Evolutionary conservation across 495 filamentous ascomycete species (phyloP).

Genomic region (Xylaria castorea): DNA sequence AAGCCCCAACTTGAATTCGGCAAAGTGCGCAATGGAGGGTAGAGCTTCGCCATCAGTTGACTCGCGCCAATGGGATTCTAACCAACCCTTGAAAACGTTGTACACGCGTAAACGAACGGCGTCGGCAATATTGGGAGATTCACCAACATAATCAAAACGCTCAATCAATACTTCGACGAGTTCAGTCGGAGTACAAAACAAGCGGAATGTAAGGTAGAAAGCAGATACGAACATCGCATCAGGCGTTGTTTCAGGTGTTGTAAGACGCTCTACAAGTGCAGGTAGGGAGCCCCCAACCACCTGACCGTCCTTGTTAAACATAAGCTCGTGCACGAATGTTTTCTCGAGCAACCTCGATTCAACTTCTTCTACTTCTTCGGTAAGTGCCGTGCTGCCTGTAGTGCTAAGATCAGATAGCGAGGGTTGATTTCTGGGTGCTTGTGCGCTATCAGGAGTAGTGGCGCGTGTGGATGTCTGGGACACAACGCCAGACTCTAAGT

Average conservation of each 20-base stretch:
- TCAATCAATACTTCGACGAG: slow-evolving; percentile 84
- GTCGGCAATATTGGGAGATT: slow-evolving; percentile 71
- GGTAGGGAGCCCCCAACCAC: slow-evolving; percentile 91
- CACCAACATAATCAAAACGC: slow-evolving; percentile 89
- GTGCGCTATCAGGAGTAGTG: slow-evolving; percentile 77
- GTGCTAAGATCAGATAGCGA: slow-evolving; percentile 65
- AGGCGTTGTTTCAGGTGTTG: slow-evolving; percentile 90
- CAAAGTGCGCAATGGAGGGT: slow-evolving; percentile 77
- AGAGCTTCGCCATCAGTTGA: slow-evolving; percentile 78
- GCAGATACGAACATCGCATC: slow-evolving; percentile 92
- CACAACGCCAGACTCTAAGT: slow-evolving; percentile 80
- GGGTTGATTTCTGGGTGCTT: slow-evolving; percentile 51
- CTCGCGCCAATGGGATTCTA: slow-evolving; percentile 94
- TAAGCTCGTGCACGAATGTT: slow-evolving; percentile 87
- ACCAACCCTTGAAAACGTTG: slow-evolving; percentile 96
- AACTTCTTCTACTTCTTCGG: slow-evolving; percentile 75
- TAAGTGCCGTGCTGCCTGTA: slow-evolving; percentile 64
- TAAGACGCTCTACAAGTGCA: slow-evolving; percentile 91
- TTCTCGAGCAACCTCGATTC: slow-evolving; percentile 84
- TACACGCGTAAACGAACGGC: slow-evolving; percentile 91
- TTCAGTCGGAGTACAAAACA: slow-evolving; percentile 83
- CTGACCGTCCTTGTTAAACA: slow-evolving; percentile 93
- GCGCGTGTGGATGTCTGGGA: slow-evolving; percentile 87
- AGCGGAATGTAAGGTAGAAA: slow-evolving; percentile 96
- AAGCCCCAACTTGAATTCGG: slow-evolving; percentile 69